Evolutionary conservation across 768 basidiomycete species (phyloP), one percentile per base, ranked within the genome.

Genomic region (Pleurotus platypus): DNA sequence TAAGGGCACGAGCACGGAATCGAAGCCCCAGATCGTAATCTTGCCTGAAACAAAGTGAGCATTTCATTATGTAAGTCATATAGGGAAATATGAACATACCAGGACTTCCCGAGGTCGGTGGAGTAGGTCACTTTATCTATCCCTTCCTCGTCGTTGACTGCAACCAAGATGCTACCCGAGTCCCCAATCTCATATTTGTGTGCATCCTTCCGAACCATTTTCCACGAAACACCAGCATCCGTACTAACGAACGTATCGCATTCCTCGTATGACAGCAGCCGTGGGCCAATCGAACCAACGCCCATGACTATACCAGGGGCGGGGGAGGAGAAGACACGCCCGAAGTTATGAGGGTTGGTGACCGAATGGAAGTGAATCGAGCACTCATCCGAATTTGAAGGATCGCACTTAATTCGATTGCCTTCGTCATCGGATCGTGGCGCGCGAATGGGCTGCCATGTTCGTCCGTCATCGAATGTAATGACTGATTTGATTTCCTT

Each of bases 181-280:
- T 97, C 97, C 4, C 97, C 97, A 68, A 98, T 95, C 72, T 98
- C 95, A 65, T 98, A 98, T 72, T 94, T 94, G 67, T 92, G 87
- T 0, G 96, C 90, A 20, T 87, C 85, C 53, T 70, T 73, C 43
- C 76, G 75, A 8, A 87, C 78, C 88, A 92, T 93, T 20, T 64
- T 72, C 96, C 97, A 99, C 4, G 83, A 83, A 12, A 94, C 62
- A 1, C 97, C 97, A 0, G 87, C 94, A 64, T 99, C 92, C 0
- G 80, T 88, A 62, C 92, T 95, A 58, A 98, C 69, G 77, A 97
- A 99, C 0, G 96, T 98, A 64, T 97, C 93, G 64, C 90, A 87
- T 38, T 97, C 87, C 43, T 89, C 85, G 63, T 98, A 98, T 0
- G 83, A 74, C 15, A 75, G 67, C 6, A 98, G n/a, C n/a, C n/a